Base-by-base conservation (phyloP, 352 stramenopile species). In the Pythium phragmitis region DNA sequence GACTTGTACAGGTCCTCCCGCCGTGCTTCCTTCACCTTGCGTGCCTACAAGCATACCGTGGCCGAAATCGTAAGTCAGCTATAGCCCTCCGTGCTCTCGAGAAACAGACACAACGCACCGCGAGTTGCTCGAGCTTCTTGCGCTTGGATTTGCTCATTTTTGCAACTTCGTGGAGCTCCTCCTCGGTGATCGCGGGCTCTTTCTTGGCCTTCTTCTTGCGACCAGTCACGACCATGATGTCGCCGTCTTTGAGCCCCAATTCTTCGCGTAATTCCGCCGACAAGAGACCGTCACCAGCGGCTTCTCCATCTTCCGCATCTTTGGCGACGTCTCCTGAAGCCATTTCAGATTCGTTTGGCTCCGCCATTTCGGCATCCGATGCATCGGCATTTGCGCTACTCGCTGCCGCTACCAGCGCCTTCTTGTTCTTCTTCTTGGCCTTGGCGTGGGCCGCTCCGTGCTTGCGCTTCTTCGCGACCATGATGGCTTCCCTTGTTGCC, bases 121-220 rank as follows among this genome's bases (percentile, higher is more conserved):
- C 86, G 5, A 95, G 76, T 26, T 79, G 74, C 45, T 91, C 83
- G 12, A 95, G 62, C 57, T 93, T 93, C 62, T 90, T 90, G 63
- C 85, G 86, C 65, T 95, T 95, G 51, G 72, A 80, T 63, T 89
- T 91, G 65, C 81, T 93, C 73, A 93, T 75, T 41, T 85, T 85
- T 36, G 77, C 58, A 2, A 83, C 82, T 49, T 86, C 70, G 49
- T 90, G 57, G 54, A 95, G 39, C 50, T 90, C 67, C 37, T 91
- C 82, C 6, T 85, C 74, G 0, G 76, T 66, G 12, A 89, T 60
- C 53, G 74, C 67, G 7, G 52, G 56, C 26, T 87, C 76, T 14
- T 70, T 59, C 58, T 57, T 76, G 12, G 68, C 66, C 60, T 80
- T 87, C 61, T 82, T 79, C 63, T 86, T 85, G 47, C 63, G 66